Evolutionary conservation across 2,329 filamentous ascomycete species (phyloP), one percentile per base, ranked within the genome.

Genomic region (Paradendryphiella salina): DNA sequence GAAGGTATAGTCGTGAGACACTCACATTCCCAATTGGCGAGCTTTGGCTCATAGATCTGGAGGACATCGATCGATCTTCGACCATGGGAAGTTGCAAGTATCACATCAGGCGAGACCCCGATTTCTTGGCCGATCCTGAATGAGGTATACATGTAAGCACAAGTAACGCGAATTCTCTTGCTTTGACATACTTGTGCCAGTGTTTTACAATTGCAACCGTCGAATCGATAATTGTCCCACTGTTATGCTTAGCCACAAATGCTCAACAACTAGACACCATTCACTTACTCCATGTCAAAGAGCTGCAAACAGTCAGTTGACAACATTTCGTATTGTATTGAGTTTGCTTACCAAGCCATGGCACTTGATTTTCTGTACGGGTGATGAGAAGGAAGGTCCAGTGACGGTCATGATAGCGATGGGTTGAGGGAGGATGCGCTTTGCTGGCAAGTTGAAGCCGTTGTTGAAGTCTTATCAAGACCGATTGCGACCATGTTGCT

Each of bases 21-120:
- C 89, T 77, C 76, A 95, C 90, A 96, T 59, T 96, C 90, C 90
- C 89, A 93, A 64, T 87, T 96, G 34, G 94, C 94, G 70, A 90
- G 90, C 62, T 89, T 85, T 13, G 90, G 88, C 56, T 89, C 86
- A 51, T 96, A 83, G 21, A 92, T 78, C 70, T 83, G 83, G 51
- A 99, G 80, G 2, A 88, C 85, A 65, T 99, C 94, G 66, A 97
- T 96, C 60, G 86, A 90, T 51, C 94, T 81, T 52, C 93, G 85
- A 55, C 94, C 94, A 74, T 99, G 94, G 4, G 91, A 96, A 8
- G 90, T 96, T 65, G 90, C 82, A 20, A 97, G 82, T 64, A 99
- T 97, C 37, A 87, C 83, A 39, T 86, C 80, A n/a, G 90, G 89
- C 59, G 90, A 84, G 17, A 96, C 86, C 18, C 89, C 89, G 65